phyloP scores from a whole-genome alignment of 2,329 filamentous ascomycete species.

The Trichophyton rubrum region DNA sequence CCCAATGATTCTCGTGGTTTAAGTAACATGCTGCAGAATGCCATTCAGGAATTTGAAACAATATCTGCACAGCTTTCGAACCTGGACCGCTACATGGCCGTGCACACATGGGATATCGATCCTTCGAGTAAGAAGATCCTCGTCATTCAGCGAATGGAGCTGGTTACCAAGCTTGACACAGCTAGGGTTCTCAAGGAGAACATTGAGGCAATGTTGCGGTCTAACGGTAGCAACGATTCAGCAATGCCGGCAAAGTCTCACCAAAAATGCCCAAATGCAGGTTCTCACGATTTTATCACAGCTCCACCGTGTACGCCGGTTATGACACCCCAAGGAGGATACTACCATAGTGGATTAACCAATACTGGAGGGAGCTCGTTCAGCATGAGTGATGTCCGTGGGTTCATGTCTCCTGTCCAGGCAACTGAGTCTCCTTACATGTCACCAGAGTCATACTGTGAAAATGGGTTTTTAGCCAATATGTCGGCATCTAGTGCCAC shows the following conservation, averaged over 20 bases:
- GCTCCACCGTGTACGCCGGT: not conserved
- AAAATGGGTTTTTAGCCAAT: not conserved
- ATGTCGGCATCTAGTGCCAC: not conserved
- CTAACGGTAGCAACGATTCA: constrained; percentile 10
- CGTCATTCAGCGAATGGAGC: constrained; percentile 25
- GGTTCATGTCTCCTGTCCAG: not conserved
- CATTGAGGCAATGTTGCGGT: constrained; percentile 17
- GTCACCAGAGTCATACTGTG: not conserved
- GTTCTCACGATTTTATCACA: not conserved
- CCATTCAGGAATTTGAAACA: constrained; percentile 20
- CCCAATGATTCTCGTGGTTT: not conserved
- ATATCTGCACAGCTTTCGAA: constrained; percentile 24
- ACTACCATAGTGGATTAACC: not conserved
- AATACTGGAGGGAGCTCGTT: not conserved
- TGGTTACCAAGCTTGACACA: constrained; percentile 28
- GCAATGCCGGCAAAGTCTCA: not conserved
- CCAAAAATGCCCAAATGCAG: not conserved
- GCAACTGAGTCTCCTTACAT: not conserved
- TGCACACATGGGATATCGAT: constrained; percentile 28
- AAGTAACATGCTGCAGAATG: constrained; percentile 20
- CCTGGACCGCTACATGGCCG: constrained; percentile 29
- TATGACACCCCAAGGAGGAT: not conserved
- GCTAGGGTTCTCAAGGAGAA: constrained; percentile 27
- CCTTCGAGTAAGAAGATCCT: constrained; percentile 23
- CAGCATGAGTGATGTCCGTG: not conserved